Percentiles rank a stretch among this genome's conserved stretches.
phyloP scores from a whole-genome alignment of 345 rosid genomes.

The Abelmoschus esculentus region DNA sequence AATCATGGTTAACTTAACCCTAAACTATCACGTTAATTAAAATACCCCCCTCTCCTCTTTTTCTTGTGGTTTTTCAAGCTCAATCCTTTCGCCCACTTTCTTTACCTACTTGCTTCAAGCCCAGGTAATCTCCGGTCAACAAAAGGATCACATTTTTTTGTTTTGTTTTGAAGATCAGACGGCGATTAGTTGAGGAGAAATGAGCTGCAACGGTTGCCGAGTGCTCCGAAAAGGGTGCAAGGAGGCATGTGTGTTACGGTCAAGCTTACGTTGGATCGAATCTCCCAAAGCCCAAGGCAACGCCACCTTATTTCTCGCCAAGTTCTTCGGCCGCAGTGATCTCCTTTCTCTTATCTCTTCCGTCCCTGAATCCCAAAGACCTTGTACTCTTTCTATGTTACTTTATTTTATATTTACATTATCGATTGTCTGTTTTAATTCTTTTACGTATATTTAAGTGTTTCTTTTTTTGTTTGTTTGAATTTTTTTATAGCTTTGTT shows the following conservation, averaged over 20 bases:
- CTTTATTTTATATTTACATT: not conserved
- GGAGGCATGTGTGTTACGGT: slow-evolving; percentile 40
- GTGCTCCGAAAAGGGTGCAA: slow-evolving; percentile 56
- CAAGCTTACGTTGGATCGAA: slow-evolving; percentile 48
- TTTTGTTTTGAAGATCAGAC: slow-evolving; percentile 7
- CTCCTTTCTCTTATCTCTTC: slow-evolving; percentile 42
- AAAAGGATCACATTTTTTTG: not conserved
- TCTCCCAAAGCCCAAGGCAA: slow-evolving; percentile 43
- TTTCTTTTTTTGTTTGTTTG: not conserved
- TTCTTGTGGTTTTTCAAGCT: not conserved
- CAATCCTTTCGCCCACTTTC: not conserved
- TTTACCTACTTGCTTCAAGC: not conserved
- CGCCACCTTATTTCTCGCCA: slow-evolving; percentile 59
- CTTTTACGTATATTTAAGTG: not conserved
- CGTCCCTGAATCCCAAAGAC: slow-evolving; percentile 45
- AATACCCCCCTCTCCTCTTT: not conserved
- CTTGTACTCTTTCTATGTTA: slow-evolving; percentile 19
- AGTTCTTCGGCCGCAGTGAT: slow-evolving; percentile 53
- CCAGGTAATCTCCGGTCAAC: slow-evolving; percentile 2
- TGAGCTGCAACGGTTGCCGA: slow-evolving; percentile 63
- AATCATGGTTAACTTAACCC: slow-evolving; percentile 35
- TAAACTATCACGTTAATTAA: not conserved
- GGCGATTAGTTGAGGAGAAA: slow-evolving; percentile 14
- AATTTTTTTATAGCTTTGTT: slow-evolving; percentile 33
- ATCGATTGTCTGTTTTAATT: not conserved